phyloP scores from a whole-genome alignment of 371 early-diverging fungal species.

The Mortierella sp. region DNA sequence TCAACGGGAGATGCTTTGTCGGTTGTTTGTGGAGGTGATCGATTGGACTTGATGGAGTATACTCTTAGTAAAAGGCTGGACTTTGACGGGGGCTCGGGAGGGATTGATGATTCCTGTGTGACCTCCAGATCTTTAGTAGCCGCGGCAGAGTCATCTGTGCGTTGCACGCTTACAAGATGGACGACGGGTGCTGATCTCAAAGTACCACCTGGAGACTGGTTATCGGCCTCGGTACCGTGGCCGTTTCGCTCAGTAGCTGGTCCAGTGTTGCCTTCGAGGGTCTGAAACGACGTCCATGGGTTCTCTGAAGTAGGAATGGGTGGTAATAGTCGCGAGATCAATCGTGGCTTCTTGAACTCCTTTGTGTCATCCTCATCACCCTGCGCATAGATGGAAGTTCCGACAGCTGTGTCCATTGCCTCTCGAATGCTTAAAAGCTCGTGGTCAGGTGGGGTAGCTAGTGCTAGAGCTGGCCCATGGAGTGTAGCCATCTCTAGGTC shows the following conservation, averaged over 20 bases:
- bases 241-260: neutral
- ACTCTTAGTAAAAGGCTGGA: constrained; percentile 31
- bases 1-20: neutral
- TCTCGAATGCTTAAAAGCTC: no score
- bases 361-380: neutral
- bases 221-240: neutral
- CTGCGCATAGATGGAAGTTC: neutral
- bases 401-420: neutral
- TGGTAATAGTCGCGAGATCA: constrained; percentile 33
- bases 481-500: constrained; percentile 9
- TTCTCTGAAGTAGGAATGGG: constrained; percentile 37
- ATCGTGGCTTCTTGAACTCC: constrained; percentile 14
- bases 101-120: constrained; percentile 1
- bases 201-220: no score
- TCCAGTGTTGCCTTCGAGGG: neutral
- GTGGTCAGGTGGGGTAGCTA: neutral
- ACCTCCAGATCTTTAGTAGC: neutral
- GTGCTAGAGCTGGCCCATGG: neutral
- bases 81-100: constrained; percentile 41
- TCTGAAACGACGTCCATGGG: constrained; percentile 19
- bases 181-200: no score
- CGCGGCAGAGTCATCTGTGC: neutral
- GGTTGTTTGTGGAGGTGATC: neutral
- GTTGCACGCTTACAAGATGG: no score
- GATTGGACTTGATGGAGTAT: constrained; percentile 18